These are phyloP conservation scores for Leishmania gerbilli DNA, from an alignment of 208 protist species.

Conservation along the genomic window DNA sequence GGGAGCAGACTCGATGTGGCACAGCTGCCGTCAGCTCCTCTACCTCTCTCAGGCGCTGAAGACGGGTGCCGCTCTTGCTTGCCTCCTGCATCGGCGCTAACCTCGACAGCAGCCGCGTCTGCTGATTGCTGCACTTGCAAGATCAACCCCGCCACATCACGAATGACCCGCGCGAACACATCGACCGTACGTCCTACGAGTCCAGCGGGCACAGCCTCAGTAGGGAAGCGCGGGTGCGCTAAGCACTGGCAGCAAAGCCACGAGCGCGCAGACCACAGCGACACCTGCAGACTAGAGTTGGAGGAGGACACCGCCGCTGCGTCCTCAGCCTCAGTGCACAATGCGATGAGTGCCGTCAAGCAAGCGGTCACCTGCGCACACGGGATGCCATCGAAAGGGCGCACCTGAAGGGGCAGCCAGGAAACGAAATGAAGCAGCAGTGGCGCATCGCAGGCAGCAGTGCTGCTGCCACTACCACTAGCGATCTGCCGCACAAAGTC, in stretches of 20 bases:
- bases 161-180: slow-evolving; percentile 44
- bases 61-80: slow-evolving; percentile 2
- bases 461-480: neutral
- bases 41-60: neutral
- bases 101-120: slow-evolving; percentile 4
- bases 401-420: slow-evolving; percentile 37
- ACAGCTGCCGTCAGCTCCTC: neutral
- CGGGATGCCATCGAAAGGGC: slow-evolving; percentile 43
- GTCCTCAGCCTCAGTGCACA: neutral
- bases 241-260: slow-evolving; percentile 55
- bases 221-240: slow-evolving; percentile 55
- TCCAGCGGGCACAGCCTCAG: slow-evolving; percentile 42
- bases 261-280: slow-evolving; percentile 27
- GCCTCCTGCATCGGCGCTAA: neutral
- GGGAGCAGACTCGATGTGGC: slow-evolving; percentile 15
- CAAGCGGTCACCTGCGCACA: slow-evolving; percentile 23
- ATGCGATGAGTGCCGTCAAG: slow-evolving; percentile 28
- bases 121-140: slow-evolving; percentile 10
- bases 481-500: slow-evolving; percentile 9
- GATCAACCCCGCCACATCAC: slow-evolving; percentile 31
- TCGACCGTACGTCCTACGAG: slow-evolving; percentile 48
- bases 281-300: neutral
- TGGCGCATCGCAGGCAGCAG: neutral
- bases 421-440: slow-evolving; percentile 31
- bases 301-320: neutral